Percentiles rank a stretch among this genome's conserved stretches.
Conservation (phyloP, 306 rosid species). For the Trifolium fragiferum region DNA sequence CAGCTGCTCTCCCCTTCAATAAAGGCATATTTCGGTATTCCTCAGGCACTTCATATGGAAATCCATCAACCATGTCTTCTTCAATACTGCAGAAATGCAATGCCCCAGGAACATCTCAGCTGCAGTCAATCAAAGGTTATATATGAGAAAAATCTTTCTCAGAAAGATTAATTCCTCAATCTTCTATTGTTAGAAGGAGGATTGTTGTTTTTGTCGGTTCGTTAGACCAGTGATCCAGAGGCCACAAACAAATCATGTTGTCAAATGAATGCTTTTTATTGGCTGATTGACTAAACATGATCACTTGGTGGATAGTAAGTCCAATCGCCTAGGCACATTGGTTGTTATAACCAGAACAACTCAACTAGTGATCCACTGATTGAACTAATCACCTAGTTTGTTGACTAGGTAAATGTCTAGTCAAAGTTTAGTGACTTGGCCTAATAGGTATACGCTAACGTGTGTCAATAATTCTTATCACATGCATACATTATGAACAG, state of each 20-base stretch:
- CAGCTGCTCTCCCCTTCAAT: conserved; percentile 93
- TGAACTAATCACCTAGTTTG: not conserved
- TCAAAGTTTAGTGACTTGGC: conserved; percentile 13
- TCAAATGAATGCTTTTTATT: not conserved
- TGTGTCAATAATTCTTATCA: too few species aligned
- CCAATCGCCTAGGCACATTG: too few species aligned
- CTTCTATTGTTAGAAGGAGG: conserved; percentile 41
- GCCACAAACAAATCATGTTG: conserved; percentile 2
- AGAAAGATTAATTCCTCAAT: conserved; percentile 49
- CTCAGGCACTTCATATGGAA: conserved; percentile 90
- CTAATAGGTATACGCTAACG: not conserved
- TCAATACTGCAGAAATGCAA: conserved; percentile 99
- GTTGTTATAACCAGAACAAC: not conserved
- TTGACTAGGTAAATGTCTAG: not conserved
- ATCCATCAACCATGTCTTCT: conserved; percentile 99
- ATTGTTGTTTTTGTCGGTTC: conserved; percentile 24
- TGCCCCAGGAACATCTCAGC: conserved; percentile 99
- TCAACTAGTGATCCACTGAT: conserved; percentile 7
- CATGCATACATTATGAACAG: too few species aligned
- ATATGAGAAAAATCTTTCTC: conserved; percentile 76
- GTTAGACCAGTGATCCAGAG: not conserved
- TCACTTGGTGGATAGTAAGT: conserved; percentile 14
- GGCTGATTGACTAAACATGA: not conserved
- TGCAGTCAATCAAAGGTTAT: conserved; percentile 99
- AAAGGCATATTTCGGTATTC: conserved; percentile 86